Base-by-base conservation (phyloP, 2,329 filamentous ascomycete genomes). In the Claviceps arundinis region DNA sequence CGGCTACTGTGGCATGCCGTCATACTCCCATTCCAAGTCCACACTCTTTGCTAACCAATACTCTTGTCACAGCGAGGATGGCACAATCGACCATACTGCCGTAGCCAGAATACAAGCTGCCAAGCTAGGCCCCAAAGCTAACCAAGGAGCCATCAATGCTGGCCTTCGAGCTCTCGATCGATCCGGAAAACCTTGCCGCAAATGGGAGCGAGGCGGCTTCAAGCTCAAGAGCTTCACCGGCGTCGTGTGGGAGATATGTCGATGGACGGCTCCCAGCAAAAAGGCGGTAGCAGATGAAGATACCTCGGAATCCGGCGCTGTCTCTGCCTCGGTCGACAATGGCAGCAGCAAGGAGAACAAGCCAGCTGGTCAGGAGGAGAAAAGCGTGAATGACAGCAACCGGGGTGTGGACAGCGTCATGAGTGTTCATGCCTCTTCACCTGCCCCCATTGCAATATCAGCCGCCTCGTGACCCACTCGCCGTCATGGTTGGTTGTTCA, bases 101-200 rank as follows among this genome's bases (percentile, higher is more conserved):
- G 68, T 69, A 59, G 67, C 67, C 55, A 72, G 75, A 60, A 69
- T 73, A 46, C 71, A 72, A 5, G 75, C 76, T 51, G 73, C 76
- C 49, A 95, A 95, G 68, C 84, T 97, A 26, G 91, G 91, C 3
- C 93, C 93, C 59, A 97, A 96, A 69, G 91, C 91, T 50, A 97
- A 96, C 67, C 87, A 91, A 62, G 93, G 93, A 57, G 91, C 91
- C 54, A 98, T 98, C 76, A 98, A 98, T 65, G 93, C 93, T 51
- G 88, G 89, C 50, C 83, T 98, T 48, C 88, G 93, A 52, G 91
- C 93, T 13, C 85, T 98, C 57, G 93, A 98, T 68, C 84, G 91
- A 55, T 86, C 86, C 7, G 91, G 91, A 59, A 87, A 91, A 63
- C 90, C 93, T 9, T 96, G 90, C 68, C 87, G 91, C 58, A 90